A percentile compares a stretch with the other conserved stretches of the same genome.
These are phyloP conservation scores for Trametes pubescens DNA, from an alignment of 1,284 basidiomycete genomes.

Conservation along the genomic window DNA sequence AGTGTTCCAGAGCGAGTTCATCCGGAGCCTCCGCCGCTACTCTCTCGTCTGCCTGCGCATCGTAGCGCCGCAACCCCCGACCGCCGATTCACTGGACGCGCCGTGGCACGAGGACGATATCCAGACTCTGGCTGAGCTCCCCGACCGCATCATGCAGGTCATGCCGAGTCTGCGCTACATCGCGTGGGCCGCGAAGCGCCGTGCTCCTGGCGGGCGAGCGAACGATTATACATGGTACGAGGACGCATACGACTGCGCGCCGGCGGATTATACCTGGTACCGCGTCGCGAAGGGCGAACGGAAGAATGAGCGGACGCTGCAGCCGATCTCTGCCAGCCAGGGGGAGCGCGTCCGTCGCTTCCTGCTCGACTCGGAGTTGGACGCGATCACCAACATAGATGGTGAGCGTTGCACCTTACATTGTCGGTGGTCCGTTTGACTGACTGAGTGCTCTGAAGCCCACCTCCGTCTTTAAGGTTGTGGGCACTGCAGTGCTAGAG, in stretches of 20 bases:
- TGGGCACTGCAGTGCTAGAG: background rate
- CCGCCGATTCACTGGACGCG: constrained; percentile 13
- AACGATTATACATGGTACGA: constrained; percentile 27
- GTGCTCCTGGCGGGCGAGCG: background rate
- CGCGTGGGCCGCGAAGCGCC: constrained; percentile 28
- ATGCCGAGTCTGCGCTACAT: constrained; percentile 25
- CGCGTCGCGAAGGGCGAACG: constrained; percentile 9
- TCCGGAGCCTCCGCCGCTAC: constrained; percentile 21
- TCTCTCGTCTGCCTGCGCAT: constrained; percentile 24
- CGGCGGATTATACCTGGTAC: constrained; percentile 27
- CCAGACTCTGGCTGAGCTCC: constrained; percentile 24
- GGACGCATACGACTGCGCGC: constrained; percentile 25
- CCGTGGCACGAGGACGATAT: constrained; percentile 25
- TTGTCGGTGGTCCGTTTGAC: background rate
- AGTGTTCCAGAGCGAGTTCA: constrained; percentile 4
- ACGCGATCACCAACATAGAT: constrained; percentile 19
- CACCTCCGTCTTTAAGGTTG: constrained; percentile 19
- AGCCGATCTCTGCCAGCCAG: constrained; percentile 12
- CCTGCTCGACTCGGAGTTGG: constrained; percentile 20
- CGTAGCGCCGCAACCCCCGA: constrained; percentile 23
- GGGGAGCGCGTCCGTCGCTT: constrained; percentile 27
- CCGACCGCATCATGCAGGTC: constrained; percentile 21
- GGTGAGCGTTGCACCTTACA: constrained; percentile 2
- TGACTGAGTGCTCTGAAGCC: background rate
- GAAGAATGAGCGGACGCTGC: constrained; percentile 1